Evolutionary conservation across 257 asterid genomes (phyloP).

Genomic region (Ligustrum vulgare): DNA sequence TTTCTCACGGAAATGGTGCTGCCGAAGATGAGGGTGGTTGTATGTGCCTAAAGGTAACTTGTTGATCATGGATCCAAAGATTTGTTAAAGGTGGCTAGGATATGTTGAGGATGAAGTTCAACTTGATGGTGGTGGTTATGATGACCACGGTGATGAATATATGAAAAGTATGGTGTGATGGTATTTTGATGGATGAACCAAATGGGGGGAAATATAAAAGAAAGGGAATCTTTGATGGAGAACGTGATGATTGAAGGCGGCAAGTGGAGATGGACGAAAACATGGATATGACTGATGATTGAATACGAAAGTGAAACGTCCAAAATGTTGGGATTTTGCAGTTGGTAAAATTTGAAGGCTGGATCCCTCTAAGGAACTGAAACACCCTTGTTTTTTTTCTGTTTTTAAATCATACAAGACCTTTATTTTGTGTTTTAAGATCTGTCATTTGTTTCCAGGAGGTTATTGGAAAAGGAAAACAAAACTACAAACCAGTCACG

Average conservation of each 20-base stretch:
- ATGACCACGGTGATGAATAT: not conserved
- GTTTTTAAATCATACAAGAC: too few relatives aligned
- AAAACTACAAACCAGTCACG: not conserved
- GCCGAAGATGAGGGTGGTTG: not conserved
- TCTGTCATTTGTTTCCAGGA: not conserved
- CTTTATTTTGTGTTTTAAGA: not conserved
- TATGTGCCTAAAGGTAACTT: not conserved
- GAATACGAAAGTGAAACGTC: not conserved
- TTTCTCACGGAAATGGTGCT: not conserved
- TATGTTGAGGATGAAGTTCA: not conserved
- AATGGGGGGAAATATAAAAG: not conserved
- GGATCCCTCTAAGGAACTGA: too few relatives aligned
- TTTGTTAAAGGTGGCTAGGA: not conserved
- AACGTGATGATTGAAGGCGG: not conserved
- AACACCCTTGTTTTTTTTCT: too few relatives aligned
- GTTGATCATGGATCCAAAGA: not conserved
- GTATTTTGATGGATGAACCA: not conserved
- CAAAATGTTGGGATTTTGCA: not conserved
- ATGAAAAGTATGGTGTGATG: not conserved
- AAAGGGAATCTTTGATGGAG: not conserved
- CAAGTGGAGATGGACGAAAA: not conserved
- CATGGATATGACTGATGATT: not conserved
- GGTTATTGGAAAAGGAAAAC: not conserved
- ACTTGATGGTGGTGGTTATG: not conserved
- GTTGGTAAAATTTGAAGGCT: not conserved